Conservation (phyloP, 2,329 filamentous ascomycete genomes). For the Thelonectria rubi region DNA sequence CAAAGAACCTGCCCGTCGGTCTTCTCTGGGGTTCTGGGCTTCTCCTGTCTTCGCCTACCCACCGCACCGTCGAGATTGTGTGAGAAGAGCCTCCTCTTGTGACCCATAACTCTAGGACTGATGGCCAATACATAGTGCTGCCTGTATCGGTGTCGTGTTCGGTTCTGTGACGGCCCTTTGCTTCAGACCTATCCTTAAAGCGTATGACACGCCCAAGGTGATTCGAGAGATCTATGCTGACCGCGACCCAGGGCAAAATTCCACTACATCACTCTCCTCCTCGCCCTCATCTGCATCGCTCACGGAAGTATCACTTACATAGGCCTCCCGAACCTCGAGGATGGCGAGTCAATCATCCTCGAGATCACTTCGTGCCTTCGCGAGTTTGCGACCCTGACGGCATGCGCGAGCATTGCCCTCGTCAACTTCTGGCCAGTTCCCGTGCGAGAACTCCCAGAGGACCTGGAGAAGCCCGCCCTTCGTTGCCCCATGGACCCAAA, state of each 20-base stretch:
- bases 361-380: slow-evolving; percentile 26
- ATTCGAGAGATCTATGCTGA: slow-evolving; percentile 24
- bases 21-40: slow-evolving; percentile 31
- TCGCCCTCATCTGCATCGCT: slow-evolving; percentile 21
- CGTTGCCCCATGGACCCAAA: background rate
- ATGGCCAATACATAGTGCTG: slow-evolving; percentile 22
- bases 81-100: slow-evolving; percentile 20
- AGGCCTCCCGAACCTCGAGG: slow-evolving; percentile 6
- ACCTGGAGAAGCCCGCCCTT: slow-evolving; percentile 15
- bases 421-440: slow-evolving; percentile 13
- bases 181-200: slow-evolving; percentile 27
- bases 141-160: slow-evolving; percentile 26
- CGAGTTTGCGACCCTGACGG: slow-evolving; percentile 23
- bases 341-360: slow-evolving; percentile 7
- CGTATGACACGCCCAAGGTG: slow-evolving; percentile 28
- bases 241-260: slow-evolving; percentile 30
- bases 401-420: slow-evolving; percentile 18
- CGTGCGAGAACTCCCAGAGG: slow-evolving; percentile 3
- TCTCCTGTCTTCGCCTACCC: slow-evolving; percentile 26
- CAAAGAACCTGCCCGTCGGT: slow-evolving; percentile 27
- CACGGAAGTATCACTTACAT: slow-evolving; percentile 12
- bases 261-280: slow-evolving; percentile 17
- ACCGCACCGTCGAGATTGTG: slow-evolving; percentile 26
- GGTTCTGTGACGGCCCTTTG: slow-evolving; percentile 25
- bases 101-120: slow-evolving; percentile 13